phyloP scores from a whole-genome alignment of 805 yeast genomes.

The Yarrowia deformans region DNA sequence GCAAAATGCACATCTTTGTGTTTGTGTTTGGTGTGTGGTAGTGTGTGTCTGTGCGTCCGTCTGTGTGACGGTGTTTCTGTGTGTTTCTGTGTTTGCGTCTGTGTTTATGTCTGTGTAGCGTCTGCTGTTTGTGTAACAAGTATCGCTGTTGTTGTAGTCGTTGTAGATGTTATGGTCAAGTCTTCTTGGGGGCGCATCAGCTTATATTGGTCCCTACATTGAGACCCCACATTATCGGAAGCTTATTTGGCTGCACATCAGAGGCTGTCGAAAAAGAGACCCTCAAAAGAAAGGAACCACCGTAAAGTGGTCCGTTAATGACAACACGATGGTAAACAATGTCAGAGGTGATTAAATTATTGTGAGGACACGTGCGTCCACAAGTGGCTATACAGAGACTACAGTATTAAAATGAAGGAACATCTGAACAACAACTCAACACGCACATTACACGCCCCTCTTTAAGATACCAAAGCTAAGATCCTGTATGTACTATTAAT shows the following conservation, averaged over 20 bases:
- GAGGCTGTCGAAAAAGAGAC: neutral
- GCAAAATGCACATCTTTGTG: constrained; percentile 10
- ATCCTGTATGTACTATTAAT: no score
- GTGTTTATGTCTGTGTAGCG: neutral
- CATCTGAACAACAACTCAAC: no score
- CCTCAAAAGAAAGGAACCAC: neutral
- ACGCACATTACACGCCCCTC: no score
- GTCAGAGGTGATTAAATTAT: no score
- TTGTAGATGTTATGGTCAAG: no score
- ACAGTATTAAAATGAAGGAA: no score
- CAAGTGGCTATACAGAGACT: no score
- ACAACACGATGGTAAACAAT: no score
- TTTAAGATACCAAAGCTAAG: no score
- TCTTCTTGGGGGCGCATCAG: neutral
- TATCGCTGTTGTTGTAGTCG: neutral
- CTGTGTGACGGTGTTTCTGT: neutral
- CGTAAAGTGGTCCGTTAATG: no score
- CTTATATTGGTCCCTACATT: constrained; percentile 18
- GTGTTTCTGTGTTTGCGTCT: neutral
- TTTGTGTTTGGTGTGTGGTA: neutral
- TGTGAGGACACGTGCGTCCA: no score
- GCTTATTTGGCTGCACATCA: neutral
- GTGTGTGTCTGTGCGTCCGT: neutral
- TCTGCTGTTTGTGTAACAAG: no score
- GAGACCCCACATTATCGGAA: constrained; percentile 38